Evolutionary conservation across 371 early-diverging fungal species (phyloP).

Genomic region (Apophysomyces elegans): DNA sequence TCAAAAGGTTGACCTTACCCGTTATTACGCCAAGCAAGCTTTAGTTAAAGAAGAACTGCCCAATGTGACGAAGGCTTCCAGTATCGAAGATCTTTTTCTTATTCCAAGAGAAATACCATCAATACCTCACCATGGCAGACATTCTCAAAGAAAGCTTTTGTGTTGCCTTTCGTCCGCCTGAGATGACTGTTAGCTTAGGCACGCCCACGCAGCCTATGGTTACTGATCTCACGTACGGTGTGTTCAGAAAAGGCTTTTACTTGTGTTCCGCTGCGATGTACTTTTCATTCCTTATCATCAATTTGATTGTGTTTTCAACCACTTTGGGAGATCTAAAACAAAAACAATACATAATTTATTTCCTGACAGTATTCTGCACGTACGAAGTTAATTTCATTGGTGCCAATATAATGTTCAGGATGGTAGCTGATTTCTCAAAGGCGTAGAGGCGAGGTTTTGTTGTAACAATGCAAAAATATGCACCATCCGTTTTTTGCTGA

Average conservation of each 20-base stretch:
- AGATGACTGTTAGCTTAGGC: neutral
- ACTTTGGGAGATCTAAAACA: neutral
- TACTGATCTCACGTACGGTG: neutral
- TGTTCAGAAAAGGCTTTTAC: neutral
- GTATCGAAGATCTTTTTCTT: neutral
- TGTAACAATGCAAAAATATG: neutral
- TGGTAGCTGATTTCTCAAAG: neutral
- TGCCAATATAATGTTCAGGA: neutral
- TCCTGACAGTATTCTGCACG: neutral
- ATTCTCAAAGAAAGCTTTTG: neutral
- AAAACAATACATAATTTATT: neutral
- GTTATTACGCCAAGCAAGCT: neutral
- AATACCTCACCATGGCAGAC: neutral
- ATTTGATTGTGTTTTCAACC: neutral
- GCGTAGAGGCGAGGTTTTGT: neutral
- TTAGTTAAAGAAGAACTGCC: neutral
- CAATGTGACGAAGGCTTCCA: neutral
- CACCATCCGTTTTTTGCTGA: neutral
- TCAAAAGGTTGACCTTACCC: neutral
- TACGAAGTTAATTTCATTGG: neutral
- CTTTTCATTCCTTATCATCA: neutral
- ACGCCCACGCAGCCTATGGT: neutral
- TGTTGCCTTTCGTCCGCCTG: neutral
- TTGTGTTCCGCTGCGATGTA: neutral
- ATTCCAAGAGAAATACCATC: neutral